Conservation (phyloP, 2,329 filamentous ascomycete genomes). For the Simplicillium sp. region DNA sequence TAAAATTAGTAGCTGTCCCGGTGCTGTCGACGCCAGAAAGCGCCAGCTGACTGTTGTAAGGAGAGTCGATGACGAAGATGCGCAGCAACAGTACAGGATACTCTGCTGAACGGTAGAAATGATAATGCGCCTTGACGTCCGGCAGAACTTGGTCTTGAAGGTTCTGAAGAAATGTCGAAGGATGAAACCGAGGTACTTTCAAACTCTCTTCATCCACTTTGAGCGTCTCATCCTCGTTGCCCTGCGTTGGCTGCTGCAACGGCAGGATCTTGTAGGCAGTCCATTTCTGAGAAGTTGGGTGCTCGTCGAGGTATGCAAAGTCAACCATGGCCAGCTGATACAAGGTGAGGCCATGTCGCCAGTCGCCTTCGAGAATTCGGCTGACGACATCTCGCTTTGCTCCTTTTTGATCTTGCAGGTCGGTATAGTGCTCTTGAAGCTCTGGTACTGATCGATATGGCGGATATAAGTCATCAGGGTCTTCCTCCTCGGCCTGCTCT, state of each 20-base stretch:
- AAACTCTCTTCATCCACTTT: slow-evolving; percentile 36
- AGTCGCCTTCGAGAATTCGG: slow-evolving; percentile 58
- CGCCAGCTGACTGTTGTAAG: slow-evolving; percentile 58
- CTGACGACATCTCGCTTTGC: slow-evolving; percentile 54
- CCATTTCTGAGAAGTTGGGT: slow-evolving; percentile 56
- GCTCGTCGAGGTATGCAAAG: slow-evolving; percentile 55
- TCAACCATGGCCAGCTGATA: slow-evolving; percentile 64
- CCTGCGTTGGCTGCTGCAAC: slow-evolving; percentile 28
- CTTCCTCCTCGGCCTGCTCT: slow-evolving; percentile 43
- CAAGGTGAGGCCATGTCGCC: slow-evolving; percentile 53
- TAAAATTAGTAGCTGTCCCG: slow-evolving; percentile 35
- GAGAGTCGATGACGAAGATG: slow-evolving; percentile 71
- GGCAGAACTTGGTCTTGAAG: slow-evolving; percentile 67
- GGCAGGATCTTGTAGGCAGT: slow-evolving; percentile 50
- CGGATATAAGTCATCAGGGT: slow-evolving; percentile 59
- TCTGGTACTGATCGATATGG: slow-evolving; percentile 55
- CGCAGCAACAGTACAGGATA: slow-evolving; percentile 67
- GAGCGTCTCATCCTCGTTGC: slow-evolving; percentile 27
- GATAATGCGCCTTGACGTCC: slow-evolving; percentile 76
- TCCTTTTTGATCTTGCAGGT: slow-evolving; percentile 51
- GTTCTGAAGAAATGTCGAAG: slow-evolving; percentile 67
- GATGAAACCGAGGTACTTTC: slow-evolving; percentile 63
- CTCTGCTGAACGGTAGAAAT: slow-evolving; percentile 60
- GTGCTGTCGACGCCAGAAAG: slow-evolving; percentile 22
- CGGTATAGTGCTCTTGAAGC: slow-evolving; percentile 55